Percentiles rank a stretch among this genome's conserved stretches.
phyloP scores from a whole-genome alignment of 2,329 filamentous ascomycete species.

The Byssothecium circinans region DNA sequence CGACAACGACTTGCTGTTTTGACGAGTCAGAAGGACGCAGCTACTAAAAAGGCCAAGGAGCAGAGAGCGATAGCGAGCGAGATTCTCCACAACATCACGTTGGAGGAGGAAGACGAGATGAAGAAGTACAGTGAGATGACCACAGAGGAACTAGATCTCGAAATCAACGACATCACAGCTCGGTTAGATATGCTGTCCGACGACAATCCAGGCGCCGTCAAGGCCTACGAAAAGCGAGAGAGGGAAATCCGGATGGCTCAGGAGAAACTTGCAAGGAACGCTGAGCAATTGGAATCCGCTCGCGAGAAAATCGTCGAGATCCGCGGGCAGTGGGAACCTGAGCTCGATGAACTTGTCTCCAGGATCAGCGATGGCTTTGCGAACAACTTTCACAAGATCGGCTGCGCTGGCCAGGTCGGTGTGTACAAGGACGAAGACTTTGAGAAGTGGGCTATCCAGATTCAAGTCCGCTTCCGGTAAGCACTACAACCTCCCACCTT shows the following conservation, averaged over 20 bases:
- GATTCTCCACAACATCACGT: conserved; percentile 20
- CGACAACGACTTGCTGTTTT: conserved; percentile 19
- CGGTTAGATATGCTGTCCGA: conserved; percentile 79
- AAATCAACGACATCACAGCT: conserved; percentile 73
- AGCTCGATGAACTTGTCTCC: conserved; percentile 73
- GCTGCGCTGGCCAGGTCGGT: conserved; percentile 86
- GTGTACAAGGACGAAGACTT: conserved; percentile 91
- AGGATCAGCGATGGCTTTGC: conserved; percentile 90
- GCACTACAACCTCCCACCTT: conserved; percentile 26
- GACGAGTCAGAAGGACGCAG: conserved; percentile 11
- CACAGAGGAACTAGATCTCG: conserved; percentile 65
- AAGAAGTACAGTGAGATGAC: conserved; percentile 20
- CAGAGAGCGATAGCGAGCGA: conserved; percentile 20
- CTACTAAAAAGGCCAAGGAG: conserved; percentile 12
- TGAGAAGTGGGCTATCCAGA: conserved; percentile 89
- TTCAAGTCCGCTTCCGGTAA: conserved; percentile 91
- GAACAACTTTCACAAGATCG: conserved; percentile 91
- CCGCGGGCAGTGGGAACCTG: conserved; percentile 77
- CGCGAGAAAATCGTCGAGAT: conserved; percentile 64
- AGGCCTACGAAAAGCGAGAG: conserved; percentile 61
- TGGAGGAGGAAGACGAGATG: conserved; percentile 29
- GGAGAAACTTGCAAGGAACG: conserved; percentile 59
- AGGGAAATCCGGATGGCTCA: conserved; percentile 69
- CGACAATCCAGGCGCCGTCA: conserved; percentile 73
- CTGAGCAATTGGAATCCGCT: conserved; percentile 58